Conservation (phyloP, 257 asterid genomes). For the Buddleja alternifolia region DNA sequence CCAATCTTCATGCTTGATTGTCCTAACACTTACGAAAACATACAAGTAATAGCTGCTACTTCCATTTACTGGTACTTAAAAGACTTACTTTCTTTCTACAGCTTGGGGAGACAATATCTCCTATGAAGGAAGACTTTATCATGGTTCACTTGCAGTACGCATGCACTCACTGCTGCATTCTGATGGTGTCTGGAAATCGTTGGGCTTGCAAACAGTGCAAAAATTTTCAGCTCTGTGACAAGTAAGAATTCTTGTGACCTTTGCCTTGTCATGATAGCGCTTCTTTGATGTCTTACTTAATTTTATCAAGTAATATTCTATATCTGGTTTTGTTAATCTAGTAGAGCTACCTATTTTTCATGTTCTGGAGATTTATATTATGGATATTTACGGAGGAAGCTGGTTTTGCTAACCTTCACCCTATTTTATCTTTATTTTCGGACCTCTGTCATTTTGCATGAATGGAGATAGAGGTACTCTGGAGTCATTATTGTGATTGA, state of each 20-base stretch:
- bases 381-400: background rate
- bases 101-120: slow-evolving; percentile 96
- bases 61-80: slow-evolving; percentile 23
- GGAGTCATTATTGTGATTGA: background rate
- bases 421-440: background rate
- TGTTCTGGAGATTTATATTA: slow-evolving; percentile 1
- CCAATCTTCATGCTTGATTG: background rate
- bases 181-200: slow-evolving; percentile 85
- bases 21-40: background rate
- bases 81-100: slow-evolving; percentile 38
- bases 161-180: slow-evolving; percentile 87
- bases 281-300: slow-evolving; percentile 13
- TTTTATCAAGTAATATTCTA: slow-evolving; percentile 1
- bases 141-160: slow-evolving; percentile 97
- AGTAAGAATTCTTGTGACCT: slow-evolving; percentile 48
- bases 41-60: background rate
- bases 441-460: background rate
- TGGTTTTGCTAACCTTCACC: background rate
- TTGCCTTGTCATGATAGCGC: slow-evolving; percentile 9
- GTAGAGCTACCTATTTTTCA: background rate
- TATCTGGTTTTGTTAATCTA: slow-evolving; percentile 12
- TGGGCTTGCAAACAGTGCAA: slow-evolving; percentile 93
- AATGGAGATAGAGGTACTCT: background rate
- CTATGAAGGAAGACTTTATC: slow-evolving; percentile 98
- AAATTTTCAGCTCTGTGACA: slow-evolving; percentile 85